Evolutionary conservation across 306 rosid genomes (phyloP), one percentile per base, ranked within the genome.

Genomic region (Potentilla sterilis): DNA sequence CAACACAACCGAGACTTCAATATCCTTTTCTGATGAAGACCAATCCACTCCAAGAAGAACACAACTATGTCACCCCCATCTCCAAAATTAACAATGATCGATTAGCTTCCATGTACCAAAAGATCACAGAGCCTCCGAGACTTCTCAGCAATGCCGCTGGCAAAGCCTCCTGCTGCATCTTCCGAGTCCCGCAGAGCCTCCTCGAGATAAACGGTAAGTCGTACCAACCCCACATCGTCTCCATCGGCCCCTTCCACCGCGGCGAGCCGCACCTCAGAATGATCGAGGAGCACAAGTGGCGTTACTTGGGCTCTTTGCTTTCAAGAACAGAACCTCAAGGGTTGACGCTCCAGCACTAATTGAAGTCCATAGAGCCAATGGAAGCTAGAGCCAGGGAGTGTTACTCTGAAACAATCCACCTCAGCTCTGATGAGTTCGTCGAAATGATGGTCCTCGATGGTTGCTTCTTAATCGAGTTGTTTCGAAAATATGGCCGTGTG

Each of bases 401-500:
- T 24, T 93, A 93, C 75, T 83, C 93, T 2, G 96, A 90, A 62
- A 46, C 38, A 8, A 76, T 83, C 38, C 66, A 47, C 0, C 80
- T 89, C 0, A 37, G 16, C 1, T 52, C 80, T 0, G 80, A 83
- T 6, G 91, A 87, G 0, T 87, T 93, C 58, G 1, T 82, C 1
- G 85, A 86, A 62, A 82, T 86, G 90, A 47, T 92, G 89, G 78
- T 92, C 19, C 78, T 89, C 3, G 98, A 93, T 44, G 96, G 91
- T 1, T 89, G 91, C 51, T 93, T 93, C 87, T 48, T 89, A 44
- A 44, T 90, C 1, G 93, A 90, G 61, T 68, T 87, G 15, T 81
- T 87, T 54, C 82, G 88, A 2, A 91, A 77, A 78, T 80, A 70
- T 5, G 69, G 68, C 0, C 34, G 46, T 0, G 64, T 81, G 48